Evolutionary conservation across 352 stramenopile species (phyloP).

Genomic region (Hyaloperonospora brassicae): DNA sequence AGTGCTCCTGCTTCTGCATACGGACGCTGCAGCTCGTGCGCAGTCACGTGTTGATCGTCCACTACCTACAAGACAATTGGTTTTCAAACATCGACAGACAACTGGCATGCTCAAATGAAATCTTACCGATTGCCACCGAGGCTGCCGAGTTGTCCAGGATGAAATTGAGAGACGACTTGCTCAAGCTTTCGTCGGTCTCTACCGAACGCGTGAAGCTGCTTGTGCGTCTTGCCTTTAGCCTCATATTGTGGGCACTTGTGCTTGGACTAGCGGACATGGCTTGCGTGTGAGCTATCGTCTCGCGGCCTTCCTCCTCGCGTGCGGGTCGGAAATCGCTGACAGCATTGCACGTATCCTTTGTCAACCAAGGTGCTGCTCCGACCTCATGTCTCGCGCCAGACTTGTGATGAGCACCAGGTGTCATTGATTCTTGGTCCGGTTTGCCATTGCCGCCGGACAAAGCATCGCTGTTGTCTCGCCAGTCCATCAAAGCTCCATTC

Average conservation of each 20-base stretch:
- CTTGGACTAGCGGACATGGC: constrained; percentile 3
- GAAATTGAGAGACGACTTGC: constrained; percentile 68
- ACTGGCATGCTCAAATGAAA: background rate
- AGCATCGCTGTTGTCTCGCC: background rate
- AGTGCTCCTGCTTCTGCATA: constrained; percentile 22
- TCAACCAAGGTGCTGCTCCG: background rate
- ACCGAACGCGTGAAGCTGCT: constrained; percentile 13
- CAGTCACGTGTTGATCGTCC: constrained; percentile 16
- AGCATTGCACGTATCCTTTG: constrained; percentile 36
- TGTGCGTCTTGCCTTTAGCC: constrained; percentile 20
- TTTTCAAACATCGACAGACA: background rate
- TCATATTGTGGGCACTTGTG: constrained; percentile 11
- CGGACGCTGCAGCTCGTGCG: constrained; percentile 16
- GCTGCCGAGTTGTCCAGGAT: constrained; percentile 52
- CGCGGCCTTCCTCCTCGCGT: constrained; percentile 5
- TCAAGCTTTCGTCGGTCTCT: constrained; percentile 21
- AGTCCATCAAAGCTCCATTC: too few relatives aligned
- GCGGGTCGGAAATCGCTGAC: constrained; percentile 34
- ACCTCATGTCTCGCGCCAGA: constrained; percentile 1
- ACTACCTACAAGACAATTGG: constrained; percentile 9
- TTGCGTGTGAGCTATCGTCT: constrained; percentile 8
- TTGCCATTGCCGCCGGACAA: background rate
- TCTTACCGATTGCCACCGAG: constrained; percentile 19
- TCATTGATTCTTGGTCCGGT: background rate
- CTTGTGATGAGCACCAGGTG: constrained; percentile 10